Evolutionary conservation across 768 basidiomycete species (phyloP).

Genomic region (Lentinula sp.): DNA sequence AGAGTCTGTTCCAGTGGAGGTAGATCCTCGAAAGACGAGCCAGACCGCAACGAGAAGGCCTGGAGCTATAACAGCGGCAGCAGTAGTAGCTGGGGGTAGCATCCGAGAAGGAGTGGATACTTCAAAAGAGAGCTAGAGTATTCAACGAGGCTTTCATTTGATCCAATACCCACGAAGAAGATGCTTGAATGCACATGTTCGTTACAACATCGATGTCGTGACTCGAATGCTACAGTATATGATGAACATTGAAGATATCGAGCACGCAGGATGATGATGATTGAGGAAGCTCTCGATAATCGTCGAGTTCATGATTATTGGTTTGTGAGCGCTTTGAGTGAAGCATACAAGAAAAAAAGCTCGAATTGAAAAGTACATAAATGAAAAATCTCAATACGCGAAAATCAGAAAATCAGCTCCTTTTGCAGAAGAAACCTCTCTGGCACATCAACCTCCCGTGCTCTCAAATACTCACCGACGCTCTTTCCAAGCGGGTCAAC

Average conservation of each 20-base stretch:
- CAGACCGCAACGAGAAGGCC: not conserved
- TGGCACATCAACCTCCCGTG: not conserved
- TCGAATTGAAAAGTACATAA: too few species aligned
- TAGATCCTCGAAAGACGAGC: not conserved
- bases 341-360: too few species aligned
- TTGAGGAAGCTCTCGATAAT: too few species aligned
- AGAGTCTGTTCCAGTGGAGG: not conserved
- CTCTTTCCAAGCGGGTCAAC: constrained; percentile 1
- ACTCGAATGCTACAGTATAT: too few species aligned
- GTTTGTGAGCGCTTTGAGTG: too few species aligned
- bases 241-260: too few species aligned
- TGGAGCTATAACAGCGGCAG: not conserved
- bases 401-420: not conserved
- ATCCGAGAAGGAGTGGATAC: not conserved
- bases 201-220: not conserved
- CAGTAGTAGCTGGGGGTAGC: not conserved
- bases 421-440: not conserved
- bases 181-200: not conserved
- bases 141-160: not conserved
- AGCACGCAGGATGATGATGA: too few species aligned
- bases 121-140: too few species aligned
- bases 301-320: too few species aligned
- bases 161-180: not conserved
- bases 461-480: constrained; percentile 2
- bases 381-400: not conserved